Base-by-base conservation (phyloP, 352 stramenopile species). In the Halophytophthora batemanensis region DNA sequence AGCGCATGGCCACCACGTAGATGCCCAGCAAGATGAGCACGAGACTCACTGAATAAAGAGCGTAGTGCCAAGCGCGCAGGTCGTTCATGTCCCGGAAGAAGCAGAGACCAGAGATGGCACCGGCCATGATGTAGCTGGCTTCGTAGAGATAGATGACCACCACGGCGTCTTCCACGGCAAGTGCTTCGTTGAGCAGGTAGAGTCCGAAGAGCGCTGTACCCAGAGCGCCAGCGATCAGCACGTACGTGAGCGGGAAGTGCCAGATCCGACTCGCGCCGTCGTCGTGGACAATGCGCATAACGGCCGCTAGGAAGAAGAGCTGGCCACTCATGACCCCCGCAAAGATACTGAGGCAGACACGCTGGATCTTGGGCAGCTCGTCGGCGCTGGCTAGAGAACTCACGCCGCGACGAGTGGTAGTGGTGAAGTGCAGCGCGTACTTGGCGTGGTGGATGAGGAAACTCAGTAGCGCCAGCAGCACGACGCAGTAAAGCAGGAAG, bases 81-180 rank as follows among this genome's bases (percentile, higher is more conserved):
- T 79, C 48, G 11, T 72, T 71, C 82, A 93, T 90, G 56, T 93
- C 82, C 19, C 70, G 65, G 53, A 93, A 93, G 61, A 93, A 90
- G 48, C 79, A 88, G 10, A 93, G 60, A 0, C 82, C 82, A 1
- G 82, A 93, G 58, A 93, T 70, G 1, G 82, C 82, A 8, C 82
- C 82, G 6, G 71, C 45, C 50, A 89, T 60, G 53, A 93, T 88
- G 59, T 90, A 87, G 53, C 76, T 90, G 17, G 79, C 78, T 45
- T 93, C 79, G 59, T 93, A 93, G 6, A 93, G 50, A 23, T 90
- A 90, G 45, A 93, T 90, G 6, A 93, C 79, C 54, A 90, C 78
- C 2, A 93, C 76, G 0, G 79, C 82, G 37, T 93, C 82, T 50
- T 93, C 81, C 14, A 90, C 77, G n/a, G 84, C 77, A 15, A 93